Conservation (phyloP, 257 asterid genomes). For the Catharanthus roseus region DNA sequence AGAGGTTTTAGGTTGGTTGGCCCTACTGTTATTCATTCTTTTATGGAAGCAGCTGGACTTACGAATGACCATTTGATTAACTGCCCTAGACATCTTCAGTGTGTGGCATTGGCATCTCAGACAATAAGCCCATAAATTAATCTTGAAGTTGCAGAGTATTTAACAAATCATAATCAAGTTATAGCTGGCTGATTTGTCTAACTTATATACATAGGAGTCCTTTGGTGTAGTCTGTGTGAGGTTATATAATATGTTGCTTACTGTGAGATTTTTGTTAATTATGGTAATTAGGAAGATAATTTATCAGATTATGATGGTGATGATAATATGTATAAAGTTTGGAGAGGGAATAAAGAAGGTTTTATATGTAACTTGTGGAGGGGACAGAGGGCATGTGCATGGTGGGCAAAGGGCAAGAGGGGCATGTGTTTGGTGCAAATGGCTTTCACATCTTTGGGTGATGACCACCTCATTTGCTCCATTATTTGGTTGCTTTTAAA, state of each 20-base stretch:
- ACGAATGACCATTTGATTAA: slow-evolving; percentile 73
- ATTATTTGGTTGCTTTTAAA: slow-evolving; percentile 25
- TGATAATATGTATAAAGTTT: neutral
- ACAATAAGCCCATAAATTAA: neutral
- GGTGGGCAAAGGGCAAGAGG: slow-evolving; percentile 24
- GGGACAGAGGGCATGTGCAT: slow-evolving; percentile 40
- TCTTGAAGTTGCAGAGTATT: neutral
- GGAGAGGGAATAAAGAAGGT: slow-evolving; percentile 15
- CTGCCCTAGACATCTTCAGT: slow-evolving; percentile 55
- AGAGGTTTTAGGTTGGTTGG: slow-evolving; percentile 78
- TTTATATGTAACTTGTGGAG: slow-evolving; percentile 15
- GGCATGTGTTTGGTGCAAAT: slow-evolving; percentile 29
- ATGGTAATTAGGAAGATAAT: slow-evolving; percentile 17
- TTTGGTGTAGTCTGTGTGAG: slow-evolving; percentile 5
- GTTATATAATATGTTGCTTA: neutral
- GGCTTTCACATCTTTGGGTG: slow-evolving; percentile 17
- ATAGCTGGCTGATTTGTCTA: slow-evolving; percentile 13
- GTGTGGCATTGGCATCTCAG: slow-evolving; percentile 22
- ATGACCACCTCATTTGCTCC: slow-evolving; percentile 17
- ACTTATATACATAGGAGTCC: slow-evolving; percentile 17
- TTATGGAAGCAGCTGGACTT: slow-evolving; percentile 90
- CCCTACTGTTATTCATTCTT: slow-evolving; percentile 71
- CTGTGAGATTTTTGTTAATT: neutral
- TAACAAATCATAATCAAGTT: slow-evolving; percentile 5
- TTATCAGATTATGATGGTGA: neutral